Evolutionary conservation across 179 eudicot species (phyloP).

Genomic region (Corrigiola litoralis): DNA sequence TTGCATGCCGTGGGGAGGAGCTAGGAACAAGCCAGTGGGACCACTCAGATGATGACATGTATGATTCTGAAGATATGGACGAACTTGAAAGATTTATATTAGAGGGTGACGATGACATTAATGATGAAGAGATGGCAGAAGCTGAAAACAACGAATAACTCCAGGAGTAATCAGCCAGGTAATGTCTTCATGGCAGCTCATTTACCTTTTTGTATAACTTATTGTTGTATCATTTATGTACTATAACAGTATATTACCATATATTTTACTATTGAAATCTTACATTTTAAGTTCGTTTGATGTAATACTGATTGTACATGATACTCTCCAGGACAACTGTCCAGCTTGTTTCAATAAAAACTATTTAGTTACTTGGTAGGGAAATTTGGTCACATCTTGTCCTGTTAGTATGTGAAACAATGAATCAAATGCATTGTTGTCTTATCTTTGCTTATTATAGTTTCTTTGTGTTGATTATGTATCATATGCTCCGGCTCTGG

Average conservation of each 20-base stretch:
- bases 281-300: neutral
- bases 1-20: conserved; percentile 81
- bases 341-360: no score
- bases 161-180: conserved; percentile 22
- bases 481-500: no score
- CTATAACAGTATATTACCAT: neutral
- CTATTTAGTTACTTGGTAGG: no score
- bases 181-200: neutral
- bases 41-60: conserved; percentile 53
- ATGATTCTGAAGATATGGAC: conserved; percentile 78
- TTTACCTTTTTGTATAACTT: neutral
- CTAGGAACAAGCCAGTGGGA: conserved; percentile 78
- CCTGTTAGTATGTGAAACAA: no score
- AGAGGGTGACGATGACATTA: conserved; percentile 49
- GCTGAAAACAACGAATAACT: conserved; percentile 25
- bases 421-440: no score
- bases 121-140: conserved; percentile 33
- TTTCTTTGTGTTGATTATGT: no score
- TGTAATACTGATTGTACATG: neutral
- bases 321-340: neutral
- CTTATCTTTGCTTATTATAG: no score
- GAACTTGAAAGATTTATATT: conserved; percentile 80
- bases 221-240: conserved; percentile 1
- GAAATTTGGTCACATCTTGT: no score
- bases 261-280: neutral